These are phyloP conservation scores for Neonectria neomacrospora DNA, from an alignment of 2,329 filamentous ascomycete genomes.

Conservation along the genomic window DNA sequence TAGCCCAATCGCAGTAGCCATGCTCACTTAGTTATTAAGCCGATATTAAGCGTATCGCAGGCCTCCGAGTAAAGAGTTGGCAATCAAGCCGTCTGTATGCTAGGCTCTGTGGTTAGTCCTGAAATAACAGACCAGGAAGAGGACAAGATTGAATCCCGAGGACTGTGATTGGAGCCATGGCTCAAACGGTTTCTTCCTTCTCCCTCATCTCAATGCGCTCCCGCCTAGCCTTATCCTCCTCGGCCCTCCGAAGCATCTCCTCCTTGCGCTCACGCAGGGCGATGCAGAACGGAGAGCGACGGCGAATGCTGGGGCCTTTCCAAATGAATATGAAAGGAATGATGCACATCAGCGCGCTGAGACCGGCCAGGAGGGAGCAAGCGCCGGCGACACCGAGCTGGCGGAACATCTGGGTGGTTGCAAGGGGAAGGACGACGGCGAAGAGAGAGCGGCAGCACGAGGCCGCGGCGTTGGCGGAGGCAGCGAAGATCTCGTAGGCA, in stretches of 20 bases:
- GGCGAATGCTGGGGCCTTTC: constrained; percentile 65
- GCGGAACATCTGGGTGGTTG: constrained; percentile 61
- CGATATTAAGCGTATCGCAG: neutral
- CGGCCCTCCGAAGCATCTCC: constrained; percentile 55
- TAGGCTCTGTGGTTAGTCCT: constrained; percentile 24
- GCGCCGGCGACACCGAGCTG: constrained; percentile 60
- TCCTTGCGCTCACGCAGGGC: constrained; percentile 64
- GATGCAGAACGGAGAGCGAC: constrained; percentile 70
- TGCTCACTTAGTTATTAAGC: neutral
- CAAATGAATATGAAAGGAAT: constrained; percentile 66
- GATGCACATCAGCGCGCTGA: constrained; percentile 61
- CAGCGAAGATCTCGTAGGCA: constrained; percentile 74
- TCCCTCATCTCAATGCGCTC: constrained; percentile 39
- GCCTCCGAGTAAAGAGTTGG: neutral
- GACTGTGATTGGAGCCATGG: neutral
- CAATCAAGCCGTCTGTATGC: constrained; percentile 6
- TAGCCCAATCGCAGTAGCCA: neutral
- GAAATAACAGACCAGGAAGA: constrained; percentile 14
- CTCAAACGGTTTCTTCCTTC: constrained; percentile 33
- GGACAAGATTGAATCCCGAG: constrained; percentile 3
- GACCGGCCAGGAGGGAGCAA: constrained; percentile 63
- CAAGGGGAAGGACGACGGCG: constrained; percentile 75
- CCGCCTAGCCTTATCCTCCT: constrained; percentile 49
- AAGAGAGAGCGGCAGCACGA: constrained; percentile 96
- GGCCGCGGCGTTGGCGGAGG: constrained; percentile 82